Evolutionary conservation across 805 yeast genomes (phyloP), one percentile per base, ranked within the genome.

Genomic region (Yamadazyma akitaensis): DNA sequence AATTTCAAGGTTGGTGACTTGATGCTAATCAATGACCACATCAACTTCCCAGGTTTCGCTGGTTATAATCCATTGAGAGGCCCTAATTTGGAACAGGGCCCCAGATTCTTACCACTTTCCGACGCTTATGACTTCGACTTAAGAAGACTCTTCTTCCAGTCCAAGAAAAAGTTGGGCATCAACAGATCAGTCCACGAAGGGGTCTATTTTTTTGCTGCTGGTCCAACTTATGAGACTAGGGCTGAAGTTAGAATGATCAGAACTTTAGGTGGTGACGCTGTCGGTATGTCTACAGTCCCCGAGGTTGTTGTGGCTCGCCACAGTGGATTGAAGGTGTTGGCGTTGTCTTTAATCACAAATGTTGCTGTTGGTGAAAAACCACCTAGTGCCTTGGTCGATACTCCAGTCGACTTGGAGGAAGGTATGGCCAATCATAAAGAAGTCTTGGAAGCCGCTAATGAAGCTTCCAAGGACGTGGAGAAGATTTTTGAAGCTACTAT

Each of bases 281-380:
- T 91, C 2, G 98, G 98, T 3, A 92, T 92, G 99, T 86, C 96
- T 47, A 94, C 98, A 0, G 97, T 92, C 30, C 97, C 99, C 0
- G 99, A 92, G 65, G 96, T 89, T 2, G 81, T 89, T 50, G 85
- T 89, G 16, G 98, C 97, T 1, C 82, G 96, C 62, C 98, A 94
- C 63, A 77, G 83, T 49, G 96, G 91, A 1, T 65, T 94, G 69
- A 76, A 72, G 53, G 96, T 90, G 5, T 69, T 92, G 51, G 98
- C 97, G 0, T 64, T 92, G 36, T 85, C 94, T 53, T 73, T 94
- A 50, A 84, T 92, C 55, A 92, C 98, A 17, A 92, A 92, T 60
- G 83, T 80, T 1, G 90, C 88, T 32, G 86, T 90, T 6, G 76
- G 77, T 21, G 85, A 77, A 24, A 76, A 78, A 45, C 88, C 94